phyloP scores from a whole-genome alignment of 2,329 filamentous ascomycete genomes.

The Pyrenophora seminiperda region DNA sequence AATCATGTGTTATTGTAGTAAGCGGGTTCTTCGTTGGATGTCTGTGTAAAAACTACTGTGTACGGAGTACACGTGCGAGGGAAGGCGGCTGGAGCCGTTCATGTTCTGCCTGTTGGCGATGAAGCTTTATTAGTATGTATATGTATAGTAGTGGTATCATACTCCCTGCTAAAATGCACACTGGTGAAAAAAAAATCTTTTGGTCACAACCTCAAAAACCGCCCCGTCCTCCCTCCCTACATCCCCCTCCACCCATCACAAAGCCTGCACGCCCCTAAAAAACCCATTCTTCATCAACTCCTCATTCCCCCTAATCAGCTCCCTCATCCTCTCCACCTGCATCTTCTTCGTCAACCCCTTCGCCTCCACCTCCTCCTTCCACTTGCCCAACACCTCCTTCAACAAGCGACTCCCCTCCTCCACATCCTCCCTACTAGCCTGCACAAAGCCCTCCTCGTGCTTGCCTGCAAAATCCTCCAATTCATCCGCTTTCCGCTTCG shows the following conservation, averaged over 20 bases:
- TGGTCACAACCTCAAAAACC: too few species aligned
- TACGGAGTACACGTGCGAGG: too few species aligned
- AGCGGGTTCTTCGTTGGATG: too few species aligned
- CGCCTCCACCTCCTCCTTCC: constrained; percentile 78
- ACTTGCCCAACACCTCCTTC: constrained; percentile 80
- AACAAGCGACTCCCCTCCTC: constrained; percentile 85
- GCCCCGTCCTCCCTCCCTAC: too few species aligned
- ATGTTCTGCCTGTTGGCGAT: too few species aligned
- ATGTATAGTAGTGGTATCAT: too few species aligned
- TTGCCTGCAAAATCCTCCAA: constrained; percentile 92
- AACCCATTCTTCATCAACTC: constrained; percentile 68
- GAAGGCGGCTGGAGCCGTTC: too few species aligned
- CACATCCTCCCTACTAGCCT: constrained; percentile 75
- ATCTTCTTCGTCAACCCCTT: constrained; percentile 62
- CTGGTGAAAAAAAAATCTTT: too few species aligned
- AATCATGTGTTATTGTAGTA: too few species aligned
- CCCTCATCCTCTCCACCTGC: constrained; percentile 77
- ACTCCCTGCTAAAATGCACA: too few species aligned
- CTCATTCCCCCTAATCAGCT: constrained; percentile 75
- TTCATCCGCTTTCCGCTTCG: constrained; percentile 98
- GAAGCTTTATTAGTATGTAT: too few species aligned
- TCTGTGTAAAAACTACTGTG: too few species aligned
- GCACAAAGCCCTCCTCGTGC: constrained; percentile 60
- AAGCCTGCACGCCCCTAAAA: constrained; percentile 63
- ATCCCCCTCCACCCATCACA: constrained; percentile 33